phyloP scores from a whole-genome alignment of 768 basidiomycete species.

The Serendipita sp. region DNA sequence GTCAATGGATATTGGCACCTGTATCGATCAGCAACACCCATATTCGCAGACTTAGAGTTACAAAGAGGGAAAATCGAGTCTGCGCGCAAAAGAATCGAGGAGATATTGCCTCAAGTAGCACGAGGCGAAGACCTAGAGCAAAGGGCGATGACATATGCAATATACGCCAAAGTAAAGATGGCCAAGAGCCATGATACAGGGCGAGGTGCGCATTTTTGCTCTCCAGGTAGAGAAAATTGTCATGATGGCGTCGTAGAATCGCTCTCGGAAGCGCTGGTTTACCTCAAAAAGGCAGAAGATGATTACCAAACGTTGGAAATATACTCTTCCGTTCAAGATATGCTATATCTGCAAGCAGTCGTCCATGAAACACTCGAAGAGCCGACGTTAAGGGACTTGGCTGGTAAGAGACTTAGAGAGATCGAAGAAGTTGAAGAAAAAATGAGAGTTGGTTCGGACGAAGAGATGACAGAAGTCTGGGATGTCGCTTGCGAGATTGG shows the following conservation, averaged over 20 bases:
- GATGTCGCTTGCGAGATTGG: slow-evolving; percentile 45
- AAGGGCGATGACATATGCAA: slow-evolving; percentile 58
- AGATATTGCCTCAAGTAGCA: slow-evolving; percentile 65
- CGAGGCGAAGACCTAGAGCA: slow-evolving; percentile 58
- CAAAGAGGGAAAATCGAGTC: slow-evolving; percentile 62
- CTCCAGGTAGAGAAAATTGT: slow-evolving; percentile 16
- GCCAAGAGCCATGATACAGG: slow-evolving; percentile 19
- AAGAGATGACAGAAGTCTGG: slow-evolving; percentile 38
- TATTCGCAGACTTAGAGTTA: slow-evolving; percentile 63
- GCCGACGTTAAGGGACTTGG: slow-evolving; percentile 36
- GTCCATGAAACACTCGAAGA: slow-evolving; percentile 55
- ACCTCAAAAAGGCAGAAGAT: slow-evolving; percentile 44
- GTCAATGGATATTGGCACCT: slow-evolving; percentile 51
- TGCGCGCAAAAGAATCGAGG: slow-evolving; percentile 49
- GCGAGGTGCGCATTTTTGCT: slow-evolving; percentile 21
- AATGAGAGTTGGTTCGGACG: slow-evolving; percentile 10
- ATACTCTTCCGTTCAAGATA: slow-evolving; percentile 41
- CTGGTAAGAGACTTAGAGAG: slow-evolving; percentile 33
- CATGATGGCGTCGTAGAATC: slow-evolving; percentile 15
- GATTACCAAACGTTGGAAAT: slow-evolving; percentile 49
- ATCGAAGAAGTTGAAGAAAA: slow-evolving; percentile 18
- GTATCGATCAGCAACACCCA: slow-evolving; percentile 50
- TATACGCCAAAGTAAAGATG: slow-evolving; percentile 57
- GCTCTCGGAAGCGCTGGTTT: slow-evolving; percentile 41
- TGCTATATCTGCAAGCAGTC: slow-evolving; percentile 54